A percentile compares a stretch with the other conserved stretches of the same genome.
phyloP scores from a whole-genome alignment of 2,329 filamentous ascomycete species.

The Nigrograna mackinnonii region DNA sequence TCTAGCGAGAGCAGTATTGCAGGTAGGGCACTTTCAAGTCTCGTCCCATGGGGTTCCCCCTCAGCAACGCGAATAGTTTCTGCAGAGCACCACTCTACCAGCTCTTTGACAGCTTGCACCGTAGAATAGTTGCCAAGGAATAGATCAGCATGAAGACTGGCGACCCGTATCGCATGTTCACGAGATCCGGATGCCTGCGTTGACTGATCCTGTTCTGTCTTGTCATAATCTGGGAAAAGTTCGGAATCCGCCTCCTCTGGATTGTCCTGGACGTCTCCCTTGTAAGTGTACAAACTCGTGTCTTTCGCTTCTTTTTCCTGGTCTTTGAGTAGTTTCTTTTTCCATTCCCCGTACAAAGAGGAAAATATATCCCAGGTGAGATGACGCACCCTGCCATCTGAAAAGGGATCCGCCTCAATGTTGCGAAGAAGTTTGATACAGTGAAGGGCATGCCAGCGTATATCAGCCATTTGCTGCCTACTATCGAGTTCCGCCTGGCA shows the following conservation, averaged over 20 bases:
- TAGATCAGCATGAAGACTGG: conserved; percentile 36
- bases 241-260: conserved; percentile 71
- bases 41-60: conserved; percentile 25
- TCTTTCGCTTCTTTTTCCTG: conserved; percentile 74
- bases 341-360: conserved; percentile 80
- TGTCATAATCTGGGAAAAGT: conserved; percentile 81
- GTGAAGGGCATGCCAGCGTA: conserved; percentile 41
- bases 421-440: conserved; percentile 25
- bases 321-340: conserved; percentile 73
- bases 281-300: conserved; percentile 80
- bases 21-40: conserved; percentile 61
- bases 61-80: conserved; percentile 30
- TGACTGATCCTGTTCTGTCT: conserved; percentile 59
- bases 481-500: conserved; percentile 22
- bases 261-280: conserved; percentile 78
- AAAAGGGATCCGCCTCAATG: conserved; percentile 21
- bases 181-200: conserved; percentile 23
- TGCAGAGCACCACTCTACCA: conserved; percentile 34
- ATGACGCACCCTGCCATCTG: conserved; percentile 25
- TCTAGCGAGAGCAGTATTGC: conserved; percentile 68
- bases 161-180: conserved; percentile 36
- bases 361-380: conserved; percentile 70
- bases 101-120: conserved; percentile 24
- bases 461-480: conserved; percentile 26
- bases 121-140: conserved; percentile 23